phyloP scores from a whole-genome alignment of 768 basidiomycete species.

The Baorangia bicolor region DNA sequence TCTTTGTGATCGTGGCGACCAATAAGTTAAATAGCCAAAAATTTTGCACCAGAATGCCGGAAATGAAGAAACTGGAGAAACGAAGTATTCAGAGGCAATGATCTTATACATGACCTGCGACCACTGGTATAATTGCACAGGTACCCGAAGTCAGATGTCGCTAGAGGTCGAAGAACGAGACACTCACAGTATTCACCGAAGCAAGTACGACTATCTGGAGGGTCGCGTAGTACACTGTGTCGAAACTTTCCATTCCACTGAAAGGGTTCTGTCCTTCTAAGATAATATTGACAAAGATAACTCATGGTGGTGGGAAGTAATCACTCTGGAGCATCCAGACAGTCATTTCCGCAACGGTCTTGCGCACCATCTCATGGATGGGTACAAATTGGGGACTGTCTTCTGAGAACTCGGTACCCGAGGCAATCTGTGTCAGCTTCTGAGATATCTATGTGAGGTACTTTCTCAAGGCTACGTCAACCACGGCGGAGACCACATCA shows the following conservation, averaged over 20 bases:
- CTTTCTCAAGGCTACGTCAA: slow-evolving; percentile 72
- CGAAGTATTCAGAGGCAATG: slow-evolving; percentile 87
- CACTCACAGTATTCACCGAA: slow-evolving; percentile 68
- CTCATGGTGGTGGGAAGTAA: background rate
- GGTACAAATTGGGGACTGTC: slow-evolving; percentile 77
- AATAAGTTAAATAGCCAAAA: slow-evolving; percentile 93
- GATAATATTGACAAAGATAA: background rate
- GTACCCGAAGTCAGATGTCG: background rate
- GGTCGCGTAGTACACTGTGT: slow-evolving; percentile 78
- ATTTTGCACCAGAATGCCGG: slow-evolving; percentile 82
- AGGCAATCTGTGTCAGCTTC: slow-evolving; percentile 82
- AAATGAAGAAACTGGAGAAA: slow-evolving; percentile 86
- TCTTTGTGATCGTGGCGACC: slow-evolving; percentile 95
- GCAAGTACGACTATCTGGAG: slow-evolving; percentile 86
- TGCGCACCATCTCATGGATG: slow-evolving; percentile 81
- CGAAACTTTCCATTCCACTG: slow-evolving; percentile 72
- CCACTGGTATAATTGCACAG: slow-evolving; percentile 48
- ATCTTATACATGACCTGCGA: slow-evolving; percentile 78
- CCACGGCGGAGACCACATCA: slow-evolving; percentile 76
- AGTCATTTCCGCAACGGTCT: slow-evolving; percentile 65
- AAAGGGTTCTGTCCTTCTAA: slow-evolving; percentile 62
- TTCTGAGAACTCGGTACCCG: slow-evolving; percentile 73
- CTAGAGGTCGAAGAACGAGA: background rate
- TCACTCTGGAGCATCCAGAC: slow-evolving; percentile 84
- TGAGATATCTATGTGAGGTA: slow-evolving; percentile 90